phyloP scores from a whole-genome alignment of 2,329 filamentous ascomycete genomes.

The Mollisia scopiformis region DNA sequence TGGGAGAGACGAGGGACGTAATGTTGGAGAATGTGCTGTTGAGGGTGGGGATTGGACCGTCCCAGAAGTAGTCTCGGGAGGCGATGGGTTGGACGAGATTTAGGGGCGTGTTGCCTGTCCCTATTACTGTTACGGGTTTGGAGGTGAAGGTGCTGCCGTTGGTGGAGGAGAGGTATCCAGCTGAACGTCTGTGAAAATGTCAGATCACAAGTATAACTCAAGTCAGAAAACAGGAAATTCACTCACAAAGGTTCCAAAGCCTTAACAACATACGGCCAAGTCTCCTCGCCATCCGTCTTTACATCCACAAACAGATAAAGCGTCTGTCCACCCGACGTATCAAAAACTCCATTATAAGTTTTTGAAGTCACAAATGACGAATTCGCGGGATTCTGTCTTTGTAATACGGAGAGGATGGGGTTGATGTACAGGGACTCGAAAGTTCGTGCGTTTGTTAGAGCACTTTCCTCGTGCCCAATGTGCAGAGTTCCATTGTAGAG shows the following conservation, averaged over 20 bases:
- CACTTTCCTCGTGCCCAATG: conserved; percentile 32
- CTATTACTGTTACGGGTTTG: conserved; percentile 33
- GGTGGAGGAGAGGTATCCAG: conserved; percentile 37
- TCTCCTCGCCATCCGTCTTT: conserved; percentile 59
- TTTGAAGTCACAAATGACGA: conserved; percentile 46
- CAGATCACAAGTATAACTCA: background rate
- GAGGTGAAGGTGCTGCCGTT: conserved; percentile 27
- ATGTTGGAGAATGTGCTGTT: conserved; percentile 32
- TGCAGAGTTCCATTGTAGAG: conserved; percentile 32
- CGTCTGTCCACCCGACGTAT: conserved; percentile 56
- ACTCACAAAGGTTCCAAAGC: conserved; percentile 61
- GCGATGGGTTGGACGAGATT: conserved; percentile 49
- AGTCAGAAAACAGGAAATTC: conserved; percentile 36
- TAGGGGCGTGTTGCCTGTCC: conserved; percentile 44
- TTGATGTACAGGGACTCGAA: conserved; percentile 34
- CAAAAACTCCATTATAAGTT: conserved; percentile 63
- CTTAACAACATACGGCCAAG: conserved; percentile 57
- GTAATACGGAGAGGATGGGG: conserved; percentile 31
- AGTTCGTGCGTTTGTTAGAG: conserved; percentile 27
- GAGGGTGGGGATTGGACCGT: conserved; percentile 43
- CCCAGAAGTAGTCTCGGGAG: conserved; percentile 61
- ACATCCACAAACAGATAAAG: conserved; percentile 68
- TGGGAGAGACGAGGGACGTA: conserved; percentile 33
- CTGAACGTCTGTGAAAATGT: conserved; percentile 20
- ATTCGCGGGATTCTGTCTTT: conserved; percentile 38